Evolutionary conservation across 495 filamentous ascomycete genomes (phyloP).

Genomic region (Lepidopterella palustris): DNA sequence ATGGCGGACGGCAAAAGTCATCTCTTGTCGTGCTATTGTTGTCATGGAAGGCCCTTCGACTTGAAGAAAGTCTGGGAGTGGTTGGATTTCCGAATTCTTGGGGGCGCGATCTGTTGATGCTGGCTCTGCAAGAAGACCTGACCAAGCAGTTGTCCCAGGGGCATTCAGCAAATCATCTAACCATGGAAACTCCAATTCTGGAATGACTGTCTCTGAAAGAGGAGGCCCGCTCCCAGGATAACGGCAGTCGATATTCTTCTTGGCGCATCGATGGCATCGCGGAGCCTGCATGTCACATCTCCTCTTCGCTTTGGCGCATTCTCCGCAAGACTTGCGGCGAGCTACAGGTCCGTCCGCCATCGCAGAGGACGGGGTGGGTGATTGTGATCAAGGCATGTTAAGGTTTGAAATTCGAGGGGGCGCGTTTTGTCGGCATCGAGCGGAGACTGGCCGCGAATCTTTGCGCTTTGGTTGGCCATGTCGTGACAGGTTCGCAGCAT

Average conservation of each 20-base stretch:
- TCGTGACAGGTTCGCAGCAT: neutral
- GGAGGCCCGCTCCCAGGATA: slow-evolving; percentile 10
- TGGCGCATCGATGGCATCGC: slow-evolving; percentile 15
- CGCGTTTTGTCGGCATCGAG: neutral
- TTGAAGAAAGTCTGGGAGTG: neutral
- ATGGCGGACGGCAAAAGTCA: slow-evolving; percentile 10
- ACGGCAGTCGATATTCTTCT: slow-evolving; percentile 17
- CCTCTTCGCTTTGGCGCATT: slow-evolving; percentile 21
- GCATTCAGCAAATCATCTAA: slow-evolving; percentile 17
- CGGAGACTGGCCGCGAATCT: neutral
- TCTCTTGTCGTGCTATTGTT: slow-evolving; percentile 7
- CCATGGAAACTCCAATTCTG: slow-evolving; percentile 24
- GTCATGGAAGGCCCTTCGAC: neutral
- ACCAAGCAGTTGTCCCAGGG: slow-evolving; percentile 13
- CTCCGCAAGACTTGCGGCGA: slow-evolving; percentile 18
- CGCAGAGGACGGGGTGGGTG: neutral
- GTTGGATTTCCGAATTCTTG: neutral
- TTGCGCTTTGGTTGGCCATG: neutral
- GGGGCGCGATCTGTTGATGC: neutral
- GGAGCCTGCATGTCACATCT: slow-evolving; percentile 21
- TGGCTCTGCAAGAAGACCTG: slow-evolving; percentile 10
- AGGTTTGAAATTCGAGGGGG: neutral
- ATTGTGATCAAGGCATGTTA: neutral
- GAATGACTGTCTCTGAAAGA: slow-evolving; percentile 5
- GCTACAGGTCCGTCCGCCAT: neutral